These are phyloP conservation scores for Colletotrichum liriopes DNA, from an alignment of 2,329 filamentous ascomycete species.

Conservation along the genomic window DNA sequence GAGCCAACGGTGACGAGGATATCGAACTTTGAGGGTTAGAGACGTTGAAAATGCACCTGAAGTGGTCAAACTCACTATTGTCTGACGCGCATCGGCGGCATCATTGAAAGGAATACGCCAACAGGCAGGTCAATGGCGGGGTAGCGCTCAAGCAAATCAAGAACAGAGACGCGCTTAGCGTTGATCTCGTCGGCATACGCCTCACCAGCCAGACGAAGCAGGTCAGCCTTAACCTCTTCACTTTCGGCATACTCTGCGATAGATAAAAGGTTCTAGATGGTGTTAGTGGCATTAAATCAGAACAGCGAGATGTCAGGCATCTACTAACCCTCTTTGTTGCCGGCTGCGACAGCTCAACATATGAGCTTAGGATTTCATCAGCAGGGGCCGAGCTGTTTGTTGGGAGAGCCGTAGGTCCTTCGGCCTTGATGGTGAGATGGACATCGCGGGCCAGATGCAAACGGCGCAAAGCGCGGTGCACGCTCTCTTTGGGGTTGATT, in stretches of 20 bases:
- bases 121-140: conserved; percentile 71
- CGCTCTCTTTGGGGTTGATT: conserved; percentile 70
- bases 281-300: neutral
- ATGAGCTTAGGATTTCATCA: conserved; percentile 76
- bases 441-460: conserved; percentile 81
- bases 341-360: conserved; percentile 81
- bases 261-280: neutral
- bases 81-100: conserved; percentile 77
- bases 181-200: conserved; percentile 64
- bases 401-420: conserved; percentile 68
- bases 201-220: conserved; percentile 64
- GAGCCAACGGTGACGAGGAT: conserved; percentile 78
- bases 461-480: conserved; percentile 74
- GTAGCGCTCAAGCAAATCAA: conserved; percentile 80
- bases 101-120: conserved; percentile 77
- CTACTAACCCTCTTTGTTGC: conserved; percentile 75
- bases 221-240: conserved; percentile 53
- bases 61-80: conserved; percentile 67
- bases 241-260: neutral
- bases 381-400: conserved; percentile 72
- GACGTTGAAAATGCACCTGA: conserved; percentile 48
- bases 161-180: conserved; percentile 73
- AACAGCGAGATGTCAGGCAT: too few species aligned
- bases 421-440: conserved; percentile 71
- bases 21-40: conserved; percentile 66